Conservation (phyloP, 805 yeast genomes). For the Komagataella populi region DNA sequence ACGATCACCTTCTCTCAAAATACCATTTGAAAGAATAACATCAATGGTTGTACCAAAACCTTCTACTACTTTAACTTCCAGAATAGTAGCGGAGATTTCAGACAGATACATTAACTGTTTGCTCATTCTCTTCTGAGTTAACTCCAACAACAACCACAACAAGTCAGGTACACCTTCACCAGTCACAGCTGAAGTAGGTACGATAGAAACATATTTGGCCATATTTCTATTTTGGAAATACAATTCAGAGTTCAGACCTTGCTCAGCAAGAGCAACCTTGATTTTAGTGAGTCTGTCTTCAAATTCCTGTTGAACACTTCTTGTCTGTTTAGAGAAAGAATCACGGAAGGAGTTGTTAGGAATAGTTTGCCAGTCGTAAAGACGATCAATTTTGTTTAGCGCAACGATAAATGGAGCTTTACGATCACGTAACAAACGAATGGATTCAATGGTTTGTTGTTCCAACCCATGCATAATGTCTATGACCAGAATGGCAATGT, state of each 20-base stretch:
- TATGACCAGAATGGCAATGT: conserved; percentile 95
- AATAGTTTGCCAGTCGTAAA: conserved; percentile 82
- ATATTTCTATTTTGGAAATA: conserved; percentile 91
- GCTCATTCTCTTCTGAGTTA: conserved; percentile 98
- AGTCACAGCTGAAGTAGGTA: conserved; percentile 97
- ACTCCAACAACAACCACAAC: conserved; percentile 85
- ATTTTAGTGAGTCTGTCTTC: conserved; percentile 76
- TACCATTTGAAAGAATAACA: conserved; percentile 95
- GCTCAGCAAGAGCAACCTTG: conserved; percentile 89
- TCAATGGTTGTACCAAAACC: conserved; percentile 98
- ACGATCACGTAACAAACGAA: conserved; percentile 82
- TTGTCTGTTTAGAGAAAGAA: conserved; percentile 69
- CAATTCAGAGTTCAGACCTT: conserved; percentile 94
- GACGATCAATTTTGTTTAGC: conserved; percentile 91
- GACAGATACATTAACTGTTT: conserved; percentile 95
- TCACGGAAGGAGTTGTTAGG: conserved; percentile 96
- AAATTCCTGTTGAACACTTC: conserved; percentile 85
- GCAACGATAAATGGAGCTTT: conserved; percentile 98
- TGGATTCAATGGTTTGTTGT: conserved; percentile 93
- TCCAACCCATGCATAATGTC: conserved; percentile 99
- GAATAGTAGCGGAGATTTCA: conserved; percentile 86
- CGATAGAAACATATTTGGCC: conserved; percentile 88
- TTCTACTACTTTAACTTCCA: conserved; percentile 96
- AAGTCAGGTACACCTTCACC: conserved; percentile 99
- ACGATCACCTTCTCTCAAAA: conserved; percentile 87